Evolutionary conservation across 257 asterid genomes (phyloP), one percentile per base, ranked within the genome.

Genomic region (Buddleja alternifolia): DNA sequence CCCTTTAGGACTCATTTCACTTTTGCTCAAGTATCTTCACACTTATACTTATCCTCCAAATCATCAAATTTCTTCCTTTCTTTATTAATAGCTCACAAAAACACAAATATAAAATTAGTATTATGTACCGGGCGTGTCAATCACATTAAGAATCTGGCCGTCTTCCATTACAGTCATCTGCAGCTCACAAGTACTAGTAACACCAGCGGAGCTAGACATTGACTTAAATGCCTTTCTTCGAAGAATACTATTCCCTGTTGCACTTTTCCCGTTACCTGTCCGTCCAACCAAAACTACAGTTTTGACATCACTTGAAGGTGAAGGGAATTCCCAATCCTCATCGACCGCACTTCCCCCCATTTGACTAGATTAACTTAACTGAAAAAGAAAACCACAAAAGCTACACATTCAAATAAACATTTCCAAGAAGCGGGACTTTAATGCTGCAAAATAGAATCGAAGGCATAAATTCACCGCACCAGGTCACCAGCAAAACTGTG

Each of bases 211-310:
- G 84, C 90, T 81, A 47, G 84, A 59, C 88, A 75, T 74, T 0
- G 98, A 92, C 78, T 51, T 87, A 82, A 92, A 92, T 25, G 84
- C 87, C 84, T 67, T 83, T 54, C 61, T 76, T 36, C 82, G 42
- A n/a, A 93, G 75, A 59, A 93, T 90, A 68, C 96, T 90, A 71
- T 93, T 93, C 34, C 96, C 97, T 0, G 98, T 90, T 6, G 98
- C 98, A 67, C 98, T 93, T 72, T 90, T 93, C 0, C 98, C 98
- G 71, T 86, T 90, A 41, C 98, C 98, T 0, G 97, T 90, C 20
- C 93, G 70, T n/a, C 98, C 98, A 53, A 90, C 92, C 66, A 93
- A 77, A 72, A 90, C 96, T 34, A 90, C 52, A 10, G 96, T 93
- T 34, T 87, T 75, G 60, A 80, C 84, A 8, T 72, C 88, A 77